phyloP scores from a whole-genome alignment of 805 yeast species.

The Nakazawaea ishiwadae region DNA sequence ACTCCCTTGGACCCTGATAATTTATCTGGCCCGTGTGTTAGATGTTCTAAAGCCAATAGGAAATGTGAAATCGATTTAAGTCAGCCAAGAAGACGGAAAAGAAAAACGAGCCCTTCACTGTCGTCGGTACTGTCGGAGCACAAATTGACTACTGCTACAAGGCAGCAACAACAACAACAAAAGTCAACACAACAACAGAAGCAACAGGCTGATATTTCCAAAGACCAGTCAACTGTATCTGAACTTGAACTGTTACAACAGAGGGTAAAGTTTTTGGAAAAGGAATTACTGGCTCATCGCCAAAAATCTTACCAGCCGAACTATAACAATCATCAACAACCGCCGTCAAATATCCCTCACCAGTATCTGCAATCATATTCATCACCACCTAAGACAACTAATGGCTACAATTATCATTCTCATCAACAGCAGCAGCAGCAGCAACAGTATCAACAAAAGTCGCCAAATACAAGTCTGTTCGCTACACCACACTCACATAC shows the following conservation, averaged over 20 bases:
- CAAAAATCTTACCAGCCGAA: too few relatives aligned
- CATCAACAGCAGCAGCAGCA: slow-evolving; percentile 2
- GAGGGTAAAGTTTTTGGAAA: too few relatives aligned
- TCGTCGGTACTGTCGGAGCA: not conserved
- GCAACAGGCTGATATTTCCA: too few relatives aligned
- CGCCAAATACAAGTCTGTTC: not conserved
- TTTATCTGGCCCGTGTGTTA: slow-evolving; percentile 61
- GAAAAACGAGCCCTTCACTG: slow-evolving; percentile 9
- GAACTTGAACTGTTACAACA: too few relatives aligned
- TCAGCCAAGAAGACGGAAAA: slow-evolving; percentile 46
- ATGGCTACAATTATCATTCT: not conserved
- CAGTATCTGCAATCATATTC: slow-evolving; percentile 11
- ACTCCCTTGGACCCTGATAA: slow-evolving; percentile 60
- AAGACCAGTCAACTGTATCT: too few relatives aligned
- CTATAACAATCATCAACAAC: too few relatives aligned
- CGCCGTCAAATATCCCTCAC: too few relatives aligned
- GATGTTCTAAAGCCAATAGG: slow-evolving; percentile 64
- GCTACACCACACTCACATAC: not conserved
- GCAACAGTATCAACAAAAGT: not conserved
- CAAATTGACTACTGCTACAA: slow-evolving; percentile 12
- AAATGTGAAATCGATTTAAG: slow-evolving; percentile 64
- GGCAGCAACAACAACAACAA: not conserved
- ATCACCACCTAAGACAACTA: slow-evolving; percentile 1
- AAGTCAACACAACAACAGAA: slow-evolving; percentile 9
- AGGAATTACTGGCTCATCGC: too few relatives aligned